Evolutionary conservation across 2,329 filamentous ascomycete species (phyloP), one percentile per base, ranked within the genome.

Genomic region (Colletotrichum chlorophyti): DNA sequence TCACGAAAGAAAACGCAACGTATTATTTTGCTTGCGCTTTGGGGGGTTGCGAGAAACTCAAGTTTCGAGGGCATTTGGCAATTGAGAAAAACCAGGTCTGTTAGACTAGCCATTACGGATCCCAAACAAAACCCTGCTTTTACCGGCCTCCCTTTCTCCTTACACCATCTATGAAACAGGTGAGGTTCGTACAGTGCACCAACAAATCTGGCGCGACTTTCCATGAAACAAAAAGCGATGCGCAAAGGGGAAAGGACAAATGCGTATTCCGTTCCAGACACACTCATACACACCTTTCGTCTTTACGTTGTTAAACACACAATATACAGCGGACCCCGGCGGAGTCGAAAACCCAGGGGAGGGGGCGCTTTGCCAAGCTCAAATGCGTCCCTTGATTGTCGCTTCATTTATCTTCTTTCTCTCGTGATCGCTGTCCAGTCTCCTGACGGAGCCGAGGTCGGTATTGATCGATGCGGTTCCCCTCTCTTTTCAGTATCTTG

Each of bases 401-500:
- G 43, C 24, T 17, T 34, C 19, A 26, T 26, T 53, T 34, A 32
- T 45, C n/a, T n/a, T 32, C 12, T 11, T 50, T 31, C 14, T 38
- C 11, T 34, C 15, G n/a, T 7, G 27, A 12, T 31, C 12, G 27
- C 12, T 17, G 31, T 37, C 51, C 55, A 42, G n/a, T 11, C 24
- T 35, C 27, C 24, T 49, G 34, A 12, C 23, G 41, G n/a, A 27
- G 32, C 41, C 23, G 32, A 31, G 26, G 24, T 23, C 12, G 34
- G n/a, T 10, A 38, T 40, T 38, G 24, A 37, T 27, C 8, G 41
- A n/a, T n/a, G n/a, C n/a, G n/a, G n/a, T n/a, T 45, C 38, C 53
- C 38, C 51, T 54, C 52, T 60, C 57, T 60, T 54, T 40, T 60
- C 45, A 60, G 51, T 60, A 60, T 60, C 57, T 60, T 60, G 27